Percentiles rank a stretch among this genome's conserved stretches.
Evolutionary conservation across 2,329 filamentous ascomycete genomes (phyloP).

Genomic region (Arthrinium phaeospermum): DNA sequence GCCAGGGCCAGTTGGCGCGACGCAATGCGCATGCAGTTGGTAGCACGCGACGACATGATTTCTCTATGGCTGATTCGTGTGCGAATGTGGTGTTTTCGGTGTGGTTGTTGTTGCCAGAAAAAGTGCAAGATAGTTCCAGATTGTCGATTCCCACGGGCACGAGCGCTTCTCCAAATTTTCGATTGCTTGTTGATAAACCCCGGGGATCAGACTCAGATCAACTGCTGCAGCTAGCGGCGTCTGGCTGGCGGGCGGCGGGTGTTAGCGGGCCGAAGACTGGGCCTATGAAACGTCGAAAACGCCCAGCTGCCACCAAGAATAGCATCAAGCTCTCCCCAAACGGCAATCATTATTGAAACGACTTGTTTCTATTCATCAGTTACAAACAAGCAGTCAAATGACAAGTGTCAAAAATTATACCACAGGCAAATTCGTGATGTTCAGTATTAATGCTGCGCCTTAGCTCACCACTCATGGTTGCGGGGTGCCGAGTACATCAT

Average conservation of each 20-base stretch:
- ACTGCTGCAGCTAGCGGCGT: neutral
- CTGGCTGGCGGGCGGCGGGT: neutral
- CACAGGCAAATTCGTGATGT: neutral
- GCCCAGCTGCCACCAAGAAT: neutral
- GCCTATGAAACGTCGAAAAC: neutral
- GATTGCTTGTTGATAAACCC: neutral
- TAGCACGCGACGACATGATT: slow-evolving; percentile 10
- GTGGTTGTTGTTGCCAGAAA: neutral
- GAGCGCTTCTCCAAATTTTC: neutral
- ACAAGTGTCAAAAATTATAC: neutral
- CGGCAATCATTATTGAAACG: neutral
- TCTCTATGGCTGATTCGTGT: neutral
- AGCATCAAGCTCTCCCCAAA: neutral
- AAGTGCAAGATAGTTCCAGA: neutral
- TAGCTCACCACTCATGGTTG: neutral
- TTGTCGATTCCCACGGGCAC: neutral
- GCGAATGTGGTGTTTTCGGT: neutral
- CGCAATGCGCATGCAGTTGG: slow-evolving; percentile 10
- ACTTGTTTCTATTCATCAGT: neutral
- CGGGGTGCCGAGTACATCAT: neutral
- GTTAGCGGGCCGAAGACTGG: neutral
- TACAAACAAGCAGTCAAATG: neutral
- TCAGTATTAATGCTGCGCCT: neutral
- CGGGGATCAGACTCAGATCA: neutral
- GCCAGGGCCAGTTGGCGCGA: neutral